Percentiles rank a stretch among this genome's conserved stretches.
Evolutionary conservation across 1,139 yeast genomes (phyloP).

Genomic region (Kurtzmaniella quercitrusa): DNA sequence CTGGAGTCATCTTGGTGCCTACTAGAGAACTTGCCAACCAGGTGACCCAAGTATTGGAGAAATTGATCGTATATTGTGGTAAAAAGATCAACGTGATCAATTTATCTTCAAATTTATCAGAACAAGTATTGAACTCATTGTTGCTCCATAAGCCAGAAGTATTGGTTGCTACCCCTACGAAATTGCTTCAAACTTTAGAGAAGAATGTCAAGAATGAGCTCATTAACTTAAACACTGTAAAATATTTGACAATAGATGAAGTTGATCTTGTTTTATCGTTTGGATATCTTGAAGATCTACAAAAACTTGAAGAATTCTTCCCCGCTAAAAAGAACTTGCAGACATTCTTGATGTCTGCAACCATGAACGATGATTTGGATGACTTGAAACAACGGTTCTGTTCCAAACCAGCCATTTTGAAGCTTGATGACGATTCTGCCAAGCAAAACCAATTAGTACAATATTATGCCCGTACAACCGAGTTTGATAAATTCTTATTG

Average conservation of each 20-base stretch:
- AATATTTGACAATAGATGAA: constrained; percentile 85
- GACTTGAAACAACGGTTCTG: constrained; percentile 74
- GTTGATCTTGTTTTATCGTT: constrained; percentile 88
- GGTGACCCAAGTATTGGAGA: constrained; percentile 66
- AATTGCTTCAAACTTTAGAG: constrained; percentile 59
- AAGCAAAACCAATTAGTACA: constrained; percentile 66
- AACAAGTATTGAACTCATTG: constrained; percentile 67
- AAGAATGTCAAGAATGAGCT: constrained; percentile 36
- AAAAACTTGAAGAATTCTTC: constrained; percentile 55
- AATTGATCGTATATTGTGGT: constrained; percentile 68
- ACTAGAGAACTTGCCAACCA: constrained; percentile 84
- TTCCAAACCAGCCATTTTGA: constrained; percentile 79
- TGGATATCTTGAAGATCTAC: constrained; percentile 86
- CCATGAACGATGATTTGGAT: constrained; percentile 82
- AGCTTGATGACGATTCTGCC: constrained; percentile 63
- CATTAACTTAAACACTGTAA: constrained; percentile 50
- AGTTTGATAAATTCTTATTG: constrained; percentile 86
- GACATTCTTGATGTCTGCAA: constrained; percentile 95
- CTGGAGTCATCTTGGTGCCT: constrained; percentile 72
- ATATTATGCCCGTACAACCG: constrained; percentile 81
- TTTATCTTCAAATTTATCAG: constrained; percentile 68
- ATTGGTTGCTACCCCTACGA: constrained; percentile 83
- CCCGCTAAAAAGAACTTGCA: constrained; percentile 77
- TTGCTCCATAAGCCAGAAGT: constrained; percentile 75
- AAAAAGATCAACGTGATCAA: constrained; percentile 65